Evolutionary conservation across 768 basidiomycete genomes (phyloP), one percentile per base, ranked within the genome.

Genomic region (Leccinum incarnatum): DNA sequence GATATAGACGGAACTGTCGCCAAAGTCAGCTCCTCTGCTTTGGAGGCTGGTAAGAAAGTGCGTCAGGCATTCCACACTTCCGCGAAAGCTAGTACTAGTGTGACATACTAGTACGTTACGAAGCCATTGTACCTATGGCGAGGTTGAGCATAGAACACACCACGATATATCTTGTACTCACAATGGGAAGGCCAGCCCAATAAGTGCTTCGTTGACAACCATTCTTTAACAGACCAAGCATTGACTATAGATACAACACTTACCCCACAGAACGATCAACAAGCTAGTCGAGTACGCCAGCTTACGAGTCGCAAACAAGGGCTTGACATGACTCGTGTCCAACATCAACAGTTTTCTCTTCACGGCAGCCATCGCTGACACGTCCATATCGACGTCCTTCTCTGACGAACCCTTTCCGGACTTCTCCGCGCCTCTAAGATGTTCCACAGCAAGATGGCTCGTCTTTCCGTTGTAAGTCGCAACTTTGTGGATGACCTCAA

Each of bases 141-240:
- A 54, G n/a, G 19, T 8, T 54, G 17, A 66, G 50, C 11, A 59
- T 4, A 5, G 7, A 49, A 14, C 11, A 50, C 2, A 29, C n/a
- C 21, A 27, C 1, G 9, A 19, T 45, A 6, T 11, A 36, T 36
- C 21, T 3, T 34, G 27, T 3, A 69, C 79, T 70, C 62, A 86
- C 76, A 91, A 71, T 15, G 89, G 88, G 62, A 86, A 90, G 2
- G 89, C 89, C 14, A 91, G 78, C 7, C 89, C 90, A 58, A 92
- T 91, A 46, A 91, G 76, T 2, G 83, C 88, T 89, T 27, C 21
- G 61, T 61, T 10, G 63, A 23, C 6, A 34, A 32, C 14, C 47
- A 7, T 2, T 25, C 11, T 29, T 68, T 29, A 55, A 25, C 25
- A 10, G 47, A 25, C 32, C 25, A 1, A 1, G 19, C 3, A 5